Evolutionary conservation across 192 early-diverging fungal species (phyloP).

Genomic region (Coemansia guatemalensis): DNA sequence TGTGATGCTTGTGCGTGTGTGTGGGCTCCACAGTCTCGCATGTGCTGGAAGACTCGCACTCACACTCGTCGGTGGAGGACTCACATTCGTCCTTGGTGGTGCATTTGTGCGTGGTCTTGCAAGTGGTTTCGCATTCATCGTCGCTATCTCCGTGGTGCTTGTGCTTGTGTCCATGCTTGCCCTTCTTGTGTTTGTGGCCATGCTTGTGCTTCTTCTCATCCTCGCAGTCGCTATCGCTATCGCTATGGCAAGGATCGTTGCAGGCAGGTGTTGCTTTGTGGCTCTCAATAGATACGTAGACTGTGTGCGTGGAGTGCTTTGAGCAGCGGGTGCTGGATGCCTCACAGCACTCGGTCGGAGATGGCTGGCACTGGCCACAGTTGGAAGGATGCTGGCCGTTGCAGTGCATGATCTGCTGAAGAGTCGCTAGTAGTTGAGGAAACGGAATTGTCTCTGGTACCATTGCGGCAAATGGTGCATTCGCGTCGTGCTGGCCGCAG

Average conservation of each 20-base stretch:
- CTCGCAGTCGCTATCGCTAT: slow-evolving; percentile 19
- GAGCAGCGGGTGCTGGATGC: background rate
- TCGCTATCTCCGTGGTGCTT: slow-evolving; percentile 17
- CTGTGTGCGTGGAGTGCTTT: slow-evolving; percentile 31
- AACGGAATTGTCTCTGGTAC: slow-evolving; percentile 33
- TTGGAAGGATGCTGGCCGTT: slow-evolving; percentile 6
- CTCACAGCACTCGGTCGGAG: slow-evolving; percentile 1
- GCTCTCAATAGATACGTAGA: slow-evolving; percentile 45
- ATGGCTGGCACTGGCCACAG: slow-evolving; percentile 4
- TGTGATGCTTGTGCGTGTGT: slow-evolving; percentile 28
- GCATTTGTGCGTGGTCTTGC: background rate
- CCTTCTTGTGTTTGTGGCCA: slow-evolving; percentile 20
- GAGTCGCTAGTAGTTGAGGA: slow-evolving; percentile 37
- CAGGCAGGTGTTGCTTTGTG: slow-evolving; percentile 13
- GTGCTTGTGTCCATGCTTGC: slow-evolving; percentile 20
- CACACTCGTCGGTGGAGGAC: slow-evolving; percentile 11
- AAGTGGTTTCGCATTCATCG: background rate
- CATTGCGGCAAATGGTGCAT: slow-evolving; percentile 24
- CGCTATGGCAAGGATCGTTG: slow-evolving; percentile 14
- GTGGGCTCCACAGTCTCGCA: slow-evolving; percentile 5
- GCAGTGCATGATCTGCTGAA: slow-evolving; percentile 25
- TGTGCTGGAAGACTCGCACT: background rate
- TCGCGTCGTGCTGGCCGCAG: background rate
- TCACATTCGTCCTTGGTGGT: slow-evolving; percentile 12
- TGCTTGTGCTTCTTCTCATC: slow-evolving; percentile 19